A percentile compares a stretch with the other conserved stretches of the same genome.
These are phyloP conservation scores for Rhizopogon vesiculosus DNA, from an alignment of 768 basidiomycete species.

Conservation along the genomic window DNA sequence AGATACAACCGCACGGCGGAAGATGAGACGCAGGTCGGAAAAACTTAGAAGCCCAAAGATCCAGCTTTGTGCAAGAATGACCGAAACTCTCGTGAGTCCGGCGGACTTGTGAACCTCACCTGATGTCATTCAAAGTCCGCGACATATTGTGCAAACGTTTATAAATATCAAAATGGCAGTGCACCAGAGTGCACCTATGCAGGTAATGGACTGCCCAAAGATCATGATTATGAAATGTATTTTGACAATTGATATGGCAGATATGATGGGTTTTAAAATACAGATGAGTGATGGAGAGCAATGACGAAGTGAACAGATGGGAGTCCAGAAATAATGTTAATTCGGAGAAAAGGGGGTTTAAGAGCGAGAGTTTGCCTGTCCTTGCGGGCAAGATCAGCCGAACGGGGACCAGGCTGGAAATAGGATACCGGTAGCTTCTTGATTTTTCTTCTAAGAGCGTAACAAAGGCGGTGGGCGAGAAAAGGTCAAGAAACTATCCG, in stretches of 20 bases:
- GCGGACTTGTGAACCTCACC: background rate
- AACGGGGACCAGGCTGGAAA: background rate
- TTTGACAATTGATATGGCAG: background rate
- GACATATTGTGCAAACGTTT: background rate
- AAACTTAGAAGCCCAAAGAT: conserved; percentile 14
- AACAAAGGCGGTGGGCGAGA: conserved; percentile 31
- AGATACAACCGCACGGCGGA: conserved; percentile 30
- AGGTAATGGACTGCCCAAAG: background rate
- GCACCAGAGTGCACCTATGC: background rate
- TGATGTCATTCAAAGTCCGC: background rate
- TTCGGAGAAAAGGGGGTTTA: background rate
- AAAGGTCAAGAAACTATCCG: conserved; percentile 29
- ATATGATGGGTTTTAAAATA: background rate
- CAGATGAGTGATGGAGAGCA: background rate
- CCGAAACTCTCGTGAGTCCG: conserved; percentile 1
- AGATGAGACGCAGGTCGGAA: background rate
- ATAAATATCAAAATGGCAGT: background rate
- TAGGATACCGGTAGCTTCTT: background rate
- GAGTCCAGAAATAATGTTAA: background rate
- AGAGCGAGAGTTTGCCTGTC: background rate
- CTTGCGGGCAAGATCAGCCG: background rate
- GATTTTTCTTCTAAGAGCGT: background rate
- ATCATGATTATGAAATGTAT: background rate
- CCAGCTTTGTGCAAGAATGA: conserved; percentile 22
- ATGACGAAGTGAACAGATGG: background rate